Evolutionary conservation across 2,329 filamentous ascomycete genomes (phyloP), one percentile per base, ranked within the genome.

Genomic region (Nigrospora osmanthi): DNA sequence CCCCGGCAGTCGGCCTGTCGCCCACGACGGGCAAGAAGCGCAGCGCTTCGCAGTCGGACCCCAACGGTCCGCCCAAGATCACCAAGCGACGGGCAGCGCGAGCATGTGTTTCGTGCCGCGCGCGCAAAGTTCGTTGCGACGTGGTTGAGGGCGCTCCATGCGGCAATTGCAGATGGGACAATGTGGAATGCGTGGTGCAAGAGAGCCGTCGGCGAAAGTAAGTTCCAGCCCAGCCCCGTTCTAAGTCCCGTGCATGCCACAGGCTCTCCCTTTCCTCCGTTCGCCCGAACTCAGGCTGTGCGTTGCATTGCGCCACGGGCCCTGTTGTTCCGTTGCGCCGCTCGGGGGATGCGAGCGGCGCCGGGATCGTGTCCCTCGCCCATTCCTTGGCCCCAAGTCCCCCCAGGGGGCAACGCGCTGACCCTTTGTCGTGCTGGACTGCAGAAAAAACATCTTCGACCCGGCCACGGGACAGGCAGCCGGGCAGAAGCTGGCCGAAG

Each of bases 81-180:
- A 78, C 69, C 43, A 96, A 95, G 68, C 78, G 89, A 58, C 80
- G 90, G 59, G 89, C 90, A n/a, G 89, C 89, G 11, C 87, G 91
- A 55, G 90, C 90, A 15, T 96, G 90, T 63, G 87, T 89, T 50
- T 89, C 85, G 56, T 95, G 90, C 67, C 80, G 90, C 57, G 83
- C 86, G 46, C 82, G 90, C 60, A 96, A 96, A 64, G 90, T 96
- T 36, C 81, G 90, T 46, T 96, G 90, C 70, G 90, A 96, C 69
- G 89, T 95, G 46, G 89, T 93, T 47, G 89, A 95, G 64, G 85
- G 85, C 40, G 84, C 84, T 37, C 89, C 89, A 1, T 95, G 89
- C 64, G 89, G 87, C 45, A 95, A 95, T 65, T 94, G 89, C 68
- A 76, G 87, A 51, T 79, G 86, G 69, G 85, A 89, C 63, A 82